Evolutionary conservation across 2,329 filamentous ascomycete genomes (phyloP), one percentile per base, ranked within the genome.

Genomic region (Ambrosiella cleistominuta): DNA sequence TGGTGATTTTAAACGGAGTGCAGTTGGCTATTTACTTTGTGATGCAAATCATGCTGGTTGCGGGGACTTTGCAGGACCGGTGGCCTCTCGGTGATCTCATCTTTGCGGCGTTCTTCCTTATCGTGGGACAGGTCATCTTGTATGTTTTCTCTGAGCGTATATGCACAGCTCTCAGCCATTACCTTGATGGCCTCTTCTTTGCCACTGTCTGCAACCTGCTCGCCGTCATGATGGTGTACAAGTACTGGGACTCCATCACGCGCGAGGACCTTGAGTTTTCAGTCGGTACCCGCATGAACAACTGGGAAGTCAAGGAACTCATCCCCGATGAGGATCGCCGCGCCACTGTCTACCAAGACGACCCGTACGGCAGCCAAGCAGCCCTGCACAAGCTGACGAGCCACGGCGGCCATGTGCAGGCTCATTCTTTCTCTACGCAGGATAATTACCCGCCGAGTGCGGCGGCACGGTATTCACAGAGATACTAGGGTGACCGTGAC

Each of bases 161-260:
- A 66, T 98, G 93, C 74, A 78, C 84, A 56, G 80, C 81, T 52
- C 82, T 90, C 44, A 83, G 88, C 70, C 93, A 98, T 70, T 98
- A 97, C 68, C 72, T 98, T 54, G 93, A 98, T 66, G 91, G 91
- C 0, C 72, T 97, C 53, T 95, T 97, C 73, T 90, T 98, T 67
- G 88, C 89, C 3, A 96, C 91, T 0, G 83, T 91, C 58, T 93
- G 89, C 74, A 98, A 98, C 68, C 72, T 98, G 50, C 75, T 98
- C 49, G 88, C 83, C 11, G 91, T 98, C 61, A 98, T 98, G 93
- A 98, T 97, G 93, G 83, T 98, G 42, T 98, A 98, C 79, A 98
- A 98, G 89, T 98, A 95, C 75, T 98, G 93, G 93, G 93, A 98
- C 68, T 96, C 90, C 13, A 98, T 98, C 70, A 98, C 93, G 19